Evolutionary conservation across 1,284 basidiomycete genomes (phyloP).

Genomic region (Fomitiporia mediterranea): DNA sequence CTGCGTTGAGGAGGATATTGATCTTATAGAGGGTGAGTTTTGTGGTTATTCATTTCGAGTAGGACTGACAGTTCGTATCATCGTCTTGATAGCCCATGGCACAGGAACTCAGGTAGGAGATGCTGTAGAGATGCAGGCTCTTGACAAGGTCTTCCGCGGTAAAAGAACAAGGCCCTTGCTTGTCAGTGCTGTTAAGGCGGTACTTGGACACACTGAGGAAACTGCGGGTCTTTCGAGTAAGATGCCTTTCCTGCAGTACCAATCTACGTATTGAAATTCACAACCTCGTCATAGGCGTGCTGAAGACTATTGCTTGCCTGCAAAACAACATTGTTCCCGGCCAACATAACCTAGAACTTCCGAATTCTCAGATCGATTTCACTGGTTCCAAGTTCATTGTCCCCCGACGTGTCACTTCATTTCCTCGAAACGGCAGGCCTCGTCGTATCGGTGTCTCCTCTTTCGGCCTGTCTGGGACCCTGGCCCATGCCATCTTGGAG

Average conservation of each 20-base stretch:
- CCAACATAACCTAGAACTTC: constrained; percentile 13
- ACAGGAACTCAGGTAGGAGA: constrained; percentile 20
- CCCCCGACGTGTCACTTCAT: constrained; percentile 7
- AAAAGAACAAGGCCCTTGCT: constrained; percentile 15
- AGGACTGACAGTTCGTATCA: neutral
- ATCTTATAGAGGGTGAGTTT: constrained; percentile 13
- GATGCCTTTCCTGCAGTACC: neutral
- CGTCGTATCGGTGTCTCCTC: constrained; percentile 17
- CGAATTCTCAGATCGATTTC: constrained; percentile 16
- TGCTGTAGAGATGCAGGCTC: constrained; percentile 18
- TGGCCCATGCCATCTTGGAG: constrained; percentile 19
- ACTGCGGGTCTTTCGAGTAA: constrained; percentile 22
- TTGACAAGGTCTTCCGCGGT: constrained; percentile 9
- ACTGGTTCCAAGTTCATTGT: neutral
- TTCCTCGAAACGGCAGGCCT: neutral
- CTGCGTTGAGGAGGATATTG: constrained; percentile 3
- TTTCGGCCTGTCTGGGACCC: constrained; percentile 21
- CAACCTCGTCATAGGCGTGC: constrained; percentile 12
- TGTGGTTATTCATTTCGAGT: neutral
- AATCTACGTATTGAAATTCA: neutral
- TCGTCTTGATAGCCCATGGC: constrained; percentile 14
- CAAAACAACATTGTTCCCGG: constrained; percentile 19
- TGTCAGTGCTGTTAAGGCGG: constrained; percentile 21
- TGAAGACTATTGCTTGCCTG: constrained; percentile 21
- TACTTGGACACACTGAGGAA: constrained; percentile 23